phyloP scores from a whole-genome alignment of 1,139 yeast genomes.

The Diutina rugosa region DNA sequence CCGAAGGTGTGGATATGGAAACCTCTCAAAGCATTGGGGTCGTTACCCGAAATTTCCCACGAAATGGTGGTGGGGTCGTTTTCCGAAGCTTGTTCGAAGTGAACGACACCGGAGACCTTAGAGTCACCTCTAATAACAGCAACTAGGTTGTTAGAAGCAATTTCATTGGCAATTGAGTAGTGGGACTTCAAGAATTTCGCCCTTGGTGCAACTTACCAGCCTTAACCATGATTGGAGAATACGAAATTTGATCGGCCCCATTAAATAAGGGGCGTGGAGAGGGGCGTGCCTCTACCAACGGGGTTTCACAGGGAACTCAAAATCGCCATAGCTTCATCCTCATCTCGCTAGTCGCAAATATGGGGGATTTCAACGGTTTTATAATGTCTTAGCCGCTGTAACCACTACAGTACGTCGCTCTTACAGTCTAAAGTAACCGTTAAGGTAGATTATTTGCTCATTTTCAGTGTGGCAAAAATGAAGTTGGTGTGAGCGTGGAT shows the following conservation, averaged over 20 bases:
- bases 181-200: not conserved
- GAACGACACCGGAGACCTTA: constrained; percentile 73
- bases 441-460: not conserved
- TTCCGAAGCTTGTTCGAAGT: constrained; percentile 73
- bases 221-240: not conserved
- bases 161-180: not conserved
- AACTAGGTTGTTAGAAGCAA: constrained; percentile 27
- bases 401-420: not conserved
- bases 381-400: not conserved
- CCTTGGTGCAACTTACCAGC: not conserved
- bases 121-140: constrained; percentile 96
- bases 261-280: not conserved
- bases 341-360: not conserved
- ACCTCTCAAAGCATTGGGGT: constrained; percentile 80
- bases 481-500: not conserved
- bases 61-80: constrained; percentile 71
- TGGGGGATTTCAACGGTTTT: not conserved
- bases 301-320: not conserved
- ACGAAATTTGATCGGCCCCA: not conserved
- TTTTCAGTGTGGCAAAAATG: not conserved
- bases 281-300: not conserved
- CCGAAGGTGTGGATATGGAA: constrained; percentile 98
- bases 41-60: constrained; percentile 83
- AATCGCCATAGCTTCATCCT: not conserved
- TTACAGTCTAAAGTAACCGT: not conserved